Evolutionary conservation across 2,329 filamentous ascomycete genomes (phyloP).

Genomic region (Pseudogymnoascus sp.): DNA sequence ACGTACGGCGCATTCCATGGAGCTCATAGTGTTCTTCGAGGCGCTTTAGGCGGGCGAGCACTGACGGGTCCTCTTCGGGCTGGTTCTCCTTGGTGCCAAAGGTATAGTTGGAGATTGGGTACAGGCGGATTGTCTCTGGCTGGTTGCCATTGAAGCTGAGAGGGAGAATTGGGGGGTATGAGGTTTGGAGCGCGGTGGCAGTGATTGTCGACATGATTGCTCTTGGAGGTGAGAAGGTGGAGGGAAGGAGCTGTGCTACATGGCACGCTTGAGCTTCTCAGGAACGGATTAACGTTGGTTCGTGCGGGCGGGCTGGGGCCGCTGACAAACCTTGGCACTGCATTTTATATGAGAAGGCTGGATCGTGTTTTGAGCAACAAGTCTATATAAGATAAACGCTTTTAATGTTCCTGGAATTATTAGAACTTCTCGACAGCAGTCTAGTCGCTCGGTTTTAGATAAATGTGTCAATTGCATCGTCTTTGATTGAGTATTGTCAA

Average conservation of each 20-base stretch:
- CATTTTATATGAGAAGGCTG: neutral
- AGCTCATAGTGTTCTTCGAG: conserved; percentile 90
- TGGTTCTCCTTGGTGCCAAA: conserved; percentile 98
- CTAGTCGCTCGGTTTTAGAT: neutral
- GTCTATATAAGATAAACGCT: neutral
- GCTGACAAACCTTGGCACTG: neutral
- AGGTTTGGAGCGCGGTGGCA: conserved; percentile 66
- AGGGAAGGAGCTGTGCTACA: neutral
- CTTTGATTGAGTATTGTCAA: neutral
- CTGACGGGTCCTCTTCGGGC: conserved; percentile 93
- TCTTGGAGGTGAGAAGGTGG: conserved; percentile 10
- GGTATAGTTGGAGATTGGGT: conserved; percentile 95
- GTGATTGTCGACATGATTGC: conserved; percentile 74
- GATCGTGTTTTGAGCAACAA: neutral
- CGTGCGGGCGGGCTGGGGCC: neutral
- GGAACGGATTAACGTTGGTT: conserved; percentile 4
- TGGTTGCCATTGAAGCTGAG: conserved; percentile 84
- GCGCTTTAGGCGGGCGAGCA: conserved; percentile 82
- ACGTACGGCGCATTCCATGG: conserved; percentile 94
- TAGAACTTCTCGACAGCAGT: neutral
- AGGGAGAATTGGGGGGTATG: conserved; percentile 68
- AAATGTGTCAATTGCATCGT: neutral
- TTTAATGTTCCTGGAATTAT: neutral
- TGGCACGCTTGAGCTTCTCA: conserved; percentile 4
- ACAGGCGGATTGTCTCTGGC: conserved; percentile 80